Base-by-base conservation (phyloP, 208 protist genomes). In the Leishmania amazonensis region DNA sequence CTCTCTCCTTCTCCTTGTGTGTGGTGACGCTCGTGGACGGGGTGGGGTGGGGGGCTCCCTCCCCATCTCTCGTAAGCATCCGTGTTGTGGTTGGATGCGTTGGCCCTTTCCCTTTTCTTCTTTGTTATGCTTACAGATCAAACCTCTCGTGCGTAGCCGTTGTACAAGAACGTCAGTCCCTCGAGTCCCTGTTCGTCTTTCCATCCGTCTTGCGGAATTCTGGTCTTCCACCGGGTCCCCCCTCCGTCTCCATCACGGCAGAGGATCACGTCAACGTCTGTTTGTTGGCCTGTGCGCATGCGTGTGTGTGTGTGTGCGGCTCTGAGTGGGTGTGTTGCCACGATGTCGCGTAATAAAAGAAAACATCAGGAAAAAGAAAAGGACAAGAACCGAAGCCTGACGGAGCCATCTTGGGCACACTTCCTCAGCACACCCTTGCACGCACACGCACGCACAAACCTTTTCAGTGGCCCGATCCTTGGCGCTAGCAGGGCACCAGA, bases 171-270 rank as follows among this genome's bases (percentile, higher is more conserved):
- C 6, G 9, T 3, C n/a, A 28, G 74, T 78, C 40, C 81, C 78
- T 62, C 76, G 19, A 21, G 53, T 76, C 65, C 78, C 45, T 79
- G 58, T 19, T 72, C 81, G 75, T 85, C 47, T 79, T 79, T 71
- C 24, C 76, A 74, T 45, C 68, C 11, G 11, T 21, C 51, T 4
- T 1, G 51, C 5, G 15, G 15, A 54, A 54, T 54, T 54, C 51
- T 54, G 15, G 17, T 54, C 15, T 54, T 21, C 51, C 9, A 21
- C 51, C 17, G 51, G 3, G 19, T 3, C 31, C 1, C 31, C 3
- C 15, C 15, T 68, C 62, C 4, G 62, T 68, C 62, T 31, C 31
- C 62, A 17, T 40, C 62, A 68, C 31, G 31, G 17, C 15, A 13
- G 21, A 68, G 0, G 31, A 40, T 28, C 31, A 8, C 62, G 19